These are phyloP conservation scores for Aegilops speltoides DNA, from an alignment of 176 grass and related monocot genomes.

Conservation along the genomic window DNA sequence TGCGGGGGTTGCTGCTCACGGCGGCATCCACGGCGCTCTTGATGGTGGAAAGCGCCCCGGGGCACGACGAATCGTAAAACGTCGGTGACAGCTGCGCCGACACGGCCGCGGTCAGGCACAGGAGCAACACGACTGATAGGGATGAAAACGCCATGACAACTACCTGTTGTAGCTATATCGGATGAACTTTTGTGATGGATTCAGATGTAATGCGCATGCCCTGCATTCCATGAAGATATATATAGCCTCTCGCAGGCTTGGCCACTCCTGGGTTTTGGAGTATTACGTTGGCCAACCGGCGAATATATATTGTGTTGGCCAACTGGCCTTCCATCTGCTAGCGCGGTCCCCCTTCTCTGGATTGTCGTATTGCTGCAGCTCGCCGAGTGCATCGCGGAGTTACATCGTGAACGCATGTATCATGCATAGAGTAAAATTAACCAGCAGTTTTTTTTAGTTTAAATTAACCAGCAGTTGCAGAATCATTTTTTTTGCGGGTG, in stretches of 20 bases:
- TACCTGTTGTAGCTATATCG: background rate
- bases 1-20: slow-evolving; percentile 39
- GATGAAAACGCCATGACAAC: slow-evolving; percentile 26
- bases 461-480: no score
- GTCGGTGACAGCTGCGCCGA: slow-evolving; percentile 76
- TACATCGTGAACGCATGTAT: no score
- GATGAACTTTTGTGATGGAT: background rate
- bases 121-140: background rate
- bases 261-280: background rate
- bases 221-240: slow-evolving; percentile 40
- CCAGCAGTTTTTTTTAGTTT: no score
- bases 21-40: slow-evolving; percentile 47
- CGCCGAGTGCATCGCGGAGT: no score
- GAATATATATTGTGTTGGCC: no score
- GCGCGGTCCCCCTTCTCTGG: no score
- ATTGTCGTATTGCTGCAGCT: no score
- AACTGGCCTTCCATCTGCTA: no score
- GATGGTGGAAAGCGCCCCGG: slow-evolving; percentile 57
- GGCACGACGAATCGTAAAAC: slow-evolving; percentile 68
- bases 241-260: background rate
- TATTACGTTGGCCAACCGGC: no score
- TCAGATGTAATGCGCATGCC: background rate
- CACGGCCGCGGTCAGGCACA: slow-evolving; percentile 26
- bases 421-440: no score
- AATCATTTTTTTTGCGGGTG: no score